Conservation (phyloP, 208 protist genomes). For the Trypanosoma caninum region DNA sequence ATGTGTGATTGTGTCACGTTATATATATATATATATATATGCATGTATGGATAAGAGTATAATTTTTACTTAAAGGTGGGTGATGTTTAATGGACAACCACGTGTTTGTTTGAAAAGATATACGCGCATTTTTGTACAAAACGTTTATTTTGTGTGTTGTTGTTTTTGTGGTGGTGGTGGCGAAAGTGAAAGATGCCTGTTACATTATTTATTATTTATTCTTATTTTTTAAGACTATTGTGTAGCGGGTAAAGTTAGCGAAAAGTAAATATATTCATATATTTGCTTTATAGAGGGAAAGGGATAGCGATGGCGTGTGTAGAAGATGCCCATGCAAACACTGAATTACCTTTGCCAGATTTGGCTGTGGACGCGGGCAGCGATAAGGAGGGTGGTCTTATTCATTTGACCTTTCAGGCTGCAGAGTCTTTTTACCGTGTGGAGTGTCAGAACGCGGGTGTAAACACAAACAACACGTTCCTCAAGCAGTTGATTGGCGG, state of each 20-base stretch:
- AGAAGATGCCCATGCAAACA: background rate
- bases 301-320: background rate
- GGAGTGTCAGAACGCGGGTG: slow-evolving; percentile 31
- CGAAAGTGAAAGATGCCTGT: background rate
- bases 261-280: background rate
- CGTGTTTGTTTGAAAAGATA: too few species aligned
- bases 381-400: background rate
- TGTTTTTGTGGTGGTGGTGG: background rate
- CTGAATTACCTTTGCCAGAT: too few species aligned
- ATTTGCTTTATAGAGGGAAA: too few species aligned
- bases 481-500: slow-evolving; percentile 49
- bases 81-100: too few species aligned
- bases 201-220: background rate
- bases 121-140: too few species aligned
- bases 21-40: too few species aligned
- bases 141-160: too few species aligned
- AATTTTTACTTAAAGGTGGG: too few species aligned
- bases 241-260: background rate
- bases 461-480: slow-evolving; percentile 52
- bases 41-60: too few species aligned
- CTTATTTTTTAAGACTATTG: background rate
- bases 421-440: slow-evolving; percentile 56
- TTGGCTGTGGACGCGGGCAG: background rate
- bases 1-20: too few species aligned
- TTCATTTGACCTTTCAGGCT: slow-evolving; percentile 20